Evolutionary conservation across 345 rosid genomes (phyloP), one percentile per base, ranked within the genome.

Genomic region (Hibiscus syriacus): DNA sequence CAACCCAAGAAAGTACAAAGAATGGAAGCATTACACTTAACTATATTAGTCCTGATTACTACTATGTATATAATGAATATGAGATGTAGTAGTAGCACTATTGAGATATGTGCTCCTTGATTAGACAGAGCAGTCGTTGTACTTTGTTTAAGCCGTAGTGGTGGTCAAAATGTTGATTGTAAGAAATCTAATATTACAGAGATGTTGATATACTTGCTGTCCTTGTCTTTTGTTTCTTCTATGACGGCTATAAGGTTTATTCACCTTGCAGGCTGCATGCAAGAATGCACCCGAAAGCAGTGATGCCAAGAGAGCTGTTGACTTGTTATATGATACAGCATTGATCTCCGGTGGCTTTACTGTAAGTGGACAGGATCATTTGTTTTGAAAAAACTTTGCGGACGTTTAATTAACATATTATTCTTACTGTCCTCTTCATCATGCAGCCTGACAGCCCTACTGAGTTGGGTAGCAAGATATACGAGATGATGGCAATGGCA

Each of bases 401-500:
- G 32, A 46, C 34, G 34, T 8, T 45, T 10, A 12, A 0, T 23
- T 14, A 20, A 4, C 6, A 56, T n/a, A n/a, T 43, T 14, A 23
- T 17, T 69, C 32, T 11, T 61, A 5, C 22, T 2, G 49, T 36
- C 56, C 65, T 49, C 20, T 64, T 70, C 38, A 63, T 57, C 4
- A 65, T 71, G 76, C 87, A 93, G 98, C 99, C 99, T n/a, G 99
- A 91, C 70, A 91, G 90, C 76, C 99, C 99, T 6, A 90, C 97
- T 0, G 95, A 91, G 74, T 70, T 94, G 58, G 99, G 99, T 49
- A 87, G 79, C 84, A 94, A 91, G 83, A 94, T 94, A 55, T 94
- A 94, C 11, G 97, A 94, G 78, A 91, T 94, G 97, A 94, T 94
- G 98, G 91, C 92, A 0, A 84, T 91, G 89, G 99, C 99, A 19